These are phyloP conservation scores for Pholiota adiposa DNA, from an alignment of 1,284 basidiomycete species.

Conservation along the genomic window DNA sequence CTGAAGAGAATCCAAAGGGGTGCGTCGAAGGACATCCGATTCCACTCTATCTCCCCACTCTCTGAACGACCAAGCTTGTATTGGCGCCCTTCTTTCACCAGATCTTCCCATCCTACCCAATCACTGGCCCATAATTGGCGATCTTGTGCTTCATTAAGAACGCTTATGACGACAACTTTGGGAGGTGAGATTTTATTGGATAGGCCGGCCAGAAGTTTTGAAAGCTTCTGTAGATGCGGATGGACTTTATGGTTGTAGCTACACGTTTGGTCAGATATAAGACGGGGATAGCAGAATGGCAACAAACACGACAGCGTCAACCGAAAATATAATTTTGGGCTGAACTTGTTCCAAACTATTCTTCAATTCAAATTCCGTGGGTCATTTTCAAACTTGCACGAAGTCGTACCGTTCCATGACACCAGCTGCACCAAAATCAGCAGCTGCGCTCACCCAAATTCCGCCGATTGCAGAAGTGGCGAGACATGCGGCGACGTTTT, in stretches of 20 bases:
- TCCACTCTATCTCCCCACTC: constrained; percentile 62
- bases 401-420: constrained; percentile 72
- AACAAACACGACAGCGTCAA: constrained; percentile 68
- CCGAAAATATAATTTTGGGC: constrained; percentile 74
- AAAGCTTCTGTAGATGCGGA: constrained; percentile 70
- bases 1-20: constrained; percentile 91
- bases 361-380: constrained; percentile 19
- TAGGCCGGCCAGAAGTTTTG: constrained; percentile 57
- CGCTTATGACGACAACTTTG: constrained; percentile 63
- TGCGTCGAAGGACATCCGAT: constrained; percentile 72
- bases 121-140: constrained; percentile 43
- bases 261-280: constrained; percentile 5
- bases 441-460: constrained; percentile 87
- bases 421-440: constrained; percentile 85
- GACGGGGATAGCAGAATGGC: constrained; percentile 18
- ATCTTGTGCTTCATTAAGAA: constrained; percentile 40
- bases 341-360: constrained; percentile 74
- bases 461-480: constrained; percentile 76
- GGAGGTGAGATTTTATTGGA: constrained; percentile 41
- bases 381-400: neutral
- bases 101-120: constrained; percentile 64
- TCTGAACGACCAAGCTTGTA: constrained; percentile 50
- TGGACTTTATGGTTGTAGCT: constrained; percentile 78
- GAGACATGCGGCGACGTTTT: constrained; percentile 76
- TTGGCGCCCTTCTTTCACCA: constrained; percentile 49